Evolutionary conservation across 345 rosid genomes (phyloP).

Genomic region (Adansonia digitata): DNA sequence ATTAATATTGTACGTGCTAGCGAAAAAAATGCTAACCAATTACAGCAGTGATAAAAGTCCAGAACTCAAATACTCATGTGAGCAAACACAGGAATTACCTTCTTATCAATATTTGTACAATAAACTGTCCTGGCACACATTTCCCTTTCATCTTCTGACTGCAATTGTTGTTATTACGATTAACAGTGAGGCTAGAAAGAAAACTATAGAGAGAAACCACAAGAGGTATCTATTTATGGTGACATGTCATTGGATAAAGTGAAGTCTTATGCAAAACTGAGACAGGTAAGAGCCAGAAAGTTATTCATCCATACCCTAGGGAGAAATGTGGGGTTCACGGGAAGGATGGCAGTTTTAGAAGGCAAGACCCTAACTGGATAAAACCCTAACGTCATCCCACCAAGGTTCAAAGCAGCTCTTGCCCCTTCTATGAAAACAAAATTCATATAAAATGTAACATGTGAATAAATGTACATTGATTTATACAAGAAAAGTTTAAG

Average conservation of each 20-base stretch:
- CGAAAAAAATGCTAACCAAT: neutral
- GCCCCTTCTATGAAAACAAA: conserved; percentile 60
- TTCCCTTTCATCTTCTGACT: conserved; percentile 96
- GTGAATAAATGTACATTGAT: neutral
- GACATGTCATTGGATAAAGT: neutral
- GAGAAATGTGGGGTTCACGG: conserved; percentile 91
- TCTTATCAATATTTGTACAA: conserved; percentile 88
- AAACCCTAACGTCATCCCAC: conserved; percentile 82
- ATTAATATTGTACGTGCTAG: neutral
- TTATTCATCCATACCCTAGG: conserved; percentile 55
- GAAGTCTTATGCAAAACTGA: conserved; percentile 9
- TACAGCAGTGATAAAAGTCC: neutral
- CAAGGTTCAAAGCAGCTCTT: conserved; percentile 62
- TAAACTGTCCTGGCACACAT: conserved; percentile 88
- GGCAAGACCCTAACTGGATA: conserved; percentile 88
- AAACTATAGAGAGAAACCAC: neutral
- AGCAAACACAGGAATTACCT: conserved; percentile 35
- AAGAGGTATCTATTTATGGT: neutral
- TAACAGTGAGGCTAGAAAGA: conserved; percentile 1
- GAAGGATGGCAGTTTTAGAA: conserved; percentile 91
- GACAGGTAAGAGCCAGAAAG: neutral
- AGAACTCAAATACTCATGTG: neutral
- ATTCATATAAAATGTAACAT: conserved; percentile 8
- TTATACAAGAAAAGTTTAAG: conserved; percentile 1
- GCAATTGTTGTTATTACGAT: conserved; percentile 22